Base-by-base conservation (phyloP, 140 eudicot species). In the Bidens hawaiensis region DNA sequence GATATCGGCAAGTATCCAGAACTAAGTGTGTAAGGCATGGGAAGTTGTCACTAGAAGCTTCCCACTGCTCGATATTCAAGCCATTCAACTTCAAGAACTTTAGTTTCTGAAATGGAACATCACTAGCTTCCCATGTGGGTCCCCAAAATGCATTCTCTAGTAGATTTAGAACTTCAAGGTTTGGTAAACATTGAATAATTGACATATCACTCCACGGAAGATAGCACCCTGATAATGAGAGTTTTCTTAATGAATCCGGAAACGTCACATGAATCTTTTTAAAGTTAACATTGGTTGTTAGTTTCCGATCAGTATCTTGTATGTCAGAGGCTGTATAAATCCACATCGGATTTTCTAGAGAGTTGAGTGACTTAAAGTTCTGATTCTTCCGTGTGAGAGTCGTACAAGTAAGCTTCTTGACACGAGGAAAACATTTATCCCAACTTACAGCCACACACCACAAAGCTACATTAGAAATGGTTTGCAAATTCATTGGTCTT, bases 141-240 rank as follows among this genome's bases (percentile, higher is more conserved):
- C 74, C 41, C 2, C 11, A n/a, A 21, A 69, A 69, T 16, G 67
- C 66, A 11, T 12, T 1, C 1, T 19, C 1, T 5, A 27, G 27
- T 69, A 69, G 19, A 13, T 58, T 59, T 7, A 69, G 68, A 59
- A 58, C 64, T 28, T 68, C 55, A 0, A 68, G 65, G 42, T 51
- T 68, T 8, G 53, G 73, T 26, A 68, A 31, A 12, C 42, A 22
- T 23, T 64, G 65, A 36, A 68, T 4, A 4, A 41, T 6, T 2
- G 33, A 28, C 33, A 28, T 28, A 5, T 2, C 2, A 2, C 5
- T 28, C 33, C 33, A 28, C 33, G 33, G 33, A 28, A 28, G 33
- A 28, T 5, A 5, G 5, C 33, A 28, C 5, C 33, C 33, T 28
- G 2, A 5, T 28, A 28, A 5, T 34, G 74, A 22, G 9, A 68